Conservation (phyloP, 1,139 yeast species). For the Pneumocystis canis region DNA sequence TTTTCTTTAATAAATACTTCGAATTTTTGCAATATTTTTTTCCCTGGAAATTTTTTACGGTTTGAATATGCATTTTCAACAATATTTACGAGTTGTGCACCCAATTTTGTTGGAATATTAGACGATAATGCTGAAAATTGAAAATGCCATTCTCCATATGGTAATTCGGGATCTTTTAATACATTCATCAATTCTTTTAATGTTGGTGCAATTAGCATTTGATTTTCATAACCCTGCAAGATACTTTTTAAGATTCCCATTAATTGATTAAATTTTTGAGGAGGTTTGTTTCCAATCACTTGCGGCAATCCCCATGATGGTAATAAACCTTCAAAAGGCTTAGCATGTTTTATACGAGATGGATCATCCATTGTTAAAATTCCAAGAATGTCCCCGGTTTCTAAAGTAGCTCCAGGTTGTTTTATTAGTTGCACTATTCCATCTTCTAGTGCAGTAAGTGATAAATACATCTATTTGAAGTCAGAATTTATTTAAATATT, state of each 20-base stretch:
- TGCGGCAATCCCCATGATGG: constrained; percentile 78
- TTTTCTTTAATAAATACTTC: constrained; percentile 36
- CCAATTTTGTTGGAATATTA: constrained; percentile 67
- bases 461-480: constrained; percentile 41
- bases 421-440: constrained; percentile 86
- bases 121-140: constrained; percentile 84
- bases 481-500: not conserved
- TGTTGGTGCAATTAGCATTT: constrained; percentile 77
- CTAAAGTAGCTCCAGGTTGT: constrained; percentile 95
- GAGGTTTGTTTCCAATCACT: constrained; percentile 70
- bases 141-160: constrained; percentile 82
- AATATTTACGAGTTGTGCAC: constrained; percentile 46
- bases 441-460: constrained; percentile 76
- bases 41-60: constrained; percentile 83
- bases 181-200: constrained; percentile 57
- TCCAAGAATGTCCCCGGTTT: constrained; percentile 94
- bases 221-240: constrained; percentile 84
- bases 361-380: constrained; percentile 92
- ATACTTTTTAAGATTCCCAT: constrained; percentile 57
- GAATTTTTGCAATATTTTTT: constrained; percentile 51
- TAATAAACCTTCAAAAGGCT: constrained; percentile 85
- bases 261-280: constrained; percentile 51
- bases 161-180: constrained; percentile 65
- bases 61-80: constrained; percentile 47
- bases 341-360: constrained; percentile 89